A percentile compares a stretch with the other conserved stretches of the same genome.
These are phyloP conservation scores for Phaeodactylum tricornutum DNA, from an alignment of 108 stramenopile genomes.

Conservation along the genomic window DNA sequence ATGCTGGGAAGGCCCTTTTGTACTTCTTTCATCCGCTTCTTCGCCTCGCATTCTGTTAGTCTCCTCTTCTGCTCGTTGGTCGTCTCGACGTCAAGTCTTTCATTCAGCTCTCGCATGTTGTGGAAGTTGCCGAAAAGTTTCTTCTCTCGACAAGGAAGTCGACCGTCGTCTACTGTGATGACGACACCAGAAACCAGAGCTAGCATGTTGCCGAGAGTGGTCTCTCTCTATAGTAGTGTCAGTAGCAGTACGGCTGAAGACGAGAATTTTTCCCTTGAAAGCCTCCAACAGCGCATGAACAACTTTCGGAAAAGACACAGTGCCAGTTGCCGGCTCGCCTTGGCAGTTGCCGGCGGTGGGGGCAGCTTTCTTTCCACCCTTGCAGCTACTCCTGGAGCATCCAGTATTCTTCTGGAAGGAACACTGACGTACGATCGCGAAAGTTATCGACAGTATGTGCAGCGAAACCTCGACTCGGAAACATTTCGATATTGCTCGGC, in stretches of 20 bases:
- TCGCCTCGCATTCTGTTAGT: too few relatives aligned
- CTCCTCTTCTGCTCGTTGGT: too few relatives aligned
- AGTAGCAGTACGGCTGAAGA: not conserved
- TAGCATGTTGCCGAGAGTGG: too few relatives aligned
- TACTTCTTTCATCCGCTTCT: too few relatives aligned
- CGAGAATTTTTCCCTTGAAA: not conserved
- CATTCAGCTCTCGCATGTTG: too few relatives aligned
- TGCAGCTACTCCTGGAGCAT: constrained; percentile 63
- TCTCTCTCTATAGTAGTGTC: not conserved
- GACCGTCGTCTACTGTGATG: too few relatives aligned
- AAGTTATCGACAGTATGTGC: constrained; percentile 50
- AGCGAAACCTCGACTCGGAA: not conserved
- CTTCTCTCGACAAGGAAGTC: too few relatives aligned
- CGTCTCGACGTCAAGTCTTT: too few relatives aligned
- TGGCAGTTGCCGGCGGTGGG: constrained; percentile 55
- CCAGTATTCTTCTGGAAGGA: constrained; percentile 49
- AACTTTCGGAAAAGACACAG: not conserved
- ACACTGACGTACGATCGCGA: constrained; percentile 51
- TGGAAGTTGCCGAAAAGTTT: too few relatives aligned
- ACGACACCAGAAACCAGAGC: too few relatives aligned
- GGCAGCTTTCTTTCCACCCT: constrained; percentile 45
- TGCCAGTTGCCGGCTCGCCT: constrained; percentile 8
- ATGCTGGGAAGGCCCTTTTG: too few relatives aligned
- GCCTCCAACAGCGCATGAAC: constrained; percentile 1
- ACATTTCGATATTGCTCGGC: constrained; percentile 31